Percentiles rank a stretch among this genome's conserved stretches.
Evolutionary conservation across 2,329 filamentous ascomycete genomes (phyloP).

Genomic region (Hyphodiscus sp.): DNA sequence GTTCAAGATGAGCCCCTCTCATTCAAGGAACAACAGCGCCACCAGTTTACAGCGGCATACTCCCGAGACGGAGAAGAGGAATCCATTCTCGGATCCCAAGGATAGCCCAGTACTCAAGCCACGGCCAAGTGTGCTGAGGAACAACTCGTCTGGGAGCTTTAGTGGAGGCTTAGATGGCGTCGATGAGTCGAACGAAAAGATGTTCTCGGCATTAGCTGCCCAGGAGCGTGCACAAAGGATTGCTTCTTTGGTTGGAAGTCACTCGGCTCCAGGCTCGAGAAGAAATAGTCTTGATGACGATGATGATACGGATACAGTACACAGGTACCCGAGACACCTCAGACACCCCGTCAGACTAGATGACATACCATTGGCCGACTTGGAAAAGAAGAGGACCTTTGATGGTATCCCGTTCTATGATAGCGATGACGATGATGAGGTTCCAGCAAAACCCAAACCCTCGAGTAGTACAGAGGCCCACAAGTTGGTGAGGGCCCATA

Average conservation of each 20-base stretch:
- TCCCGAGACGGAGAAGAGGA: constrained; percentile 21
- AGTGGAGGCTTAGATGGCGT: constrained; percentile 9
- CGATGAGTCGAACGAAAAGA: constrained; percentile 24
- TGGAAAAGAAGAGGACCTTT: constrained; percentile 18
- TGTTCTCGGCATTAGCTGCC: constrained; percentile 27
- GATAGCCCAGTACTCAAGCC: constrained; percentile 13
- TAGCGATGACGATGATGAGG: constrained; percentile 22
- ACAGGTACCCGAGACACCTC: constrained; percentile 16
- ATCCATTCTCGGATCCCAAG: constrained; percentile 24
- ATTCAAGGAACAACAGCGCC: constrained; percentile 25
- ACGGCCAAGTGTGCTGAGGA: constrained; percentile 24
- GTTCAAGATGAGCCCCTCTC: constrained; percentile 16
- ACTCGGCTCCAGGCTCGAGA: constrained; percentile 28
- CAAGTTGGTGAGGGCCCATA: constrained; percentile 37
- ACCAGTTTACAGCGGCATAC: constrained; percentile 14
- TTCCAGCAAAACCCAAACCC: constrained; percentile 11
- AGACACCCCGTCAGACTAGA: constrained; percentile 25
- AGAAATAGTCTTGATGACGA: constrained; percentile 26
- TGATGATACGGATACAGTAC: constrained; percentile 13
- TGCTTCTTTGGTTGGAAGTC: constrained; percentile 25
- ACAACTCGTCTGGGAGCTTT: constrained; percentile 8
- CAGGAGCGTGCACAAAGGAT: constrained; percentile 28
- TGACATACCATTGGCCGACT: constrained; percentile 28
- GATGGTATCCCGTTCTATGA: constrained; percentile 21
- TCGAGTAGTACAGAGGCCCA: constrained; percentile 36